Evolutionary conservation across 164 flowering plant genomes (phyloP).

Genomic region (Berberis thunbergii): DNA sequence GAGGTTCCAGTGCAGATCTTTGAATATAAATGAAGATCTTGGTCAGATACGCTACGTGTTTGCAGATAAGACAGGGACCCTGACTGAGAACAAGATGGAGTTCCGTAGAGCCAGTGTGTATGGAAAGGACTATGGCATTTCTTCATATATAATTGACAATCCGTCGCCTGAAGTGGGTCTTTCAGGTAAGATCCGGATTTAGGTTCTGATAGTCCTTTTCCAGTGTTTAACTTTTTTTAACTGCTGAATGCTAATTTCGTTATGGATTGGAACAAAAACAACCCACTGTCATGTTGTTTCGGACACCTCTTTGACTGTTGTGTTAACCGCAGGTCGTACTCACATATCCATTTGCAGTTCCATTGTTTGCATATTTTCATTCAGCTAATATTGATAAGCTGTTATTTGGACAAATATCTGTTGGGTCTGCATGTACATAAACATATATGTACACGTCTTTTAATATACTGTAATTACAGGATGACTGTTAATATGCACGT

Average conservation of each 20-base stretch:
- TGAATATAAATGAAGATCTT: slow-evolving; percentile 91
- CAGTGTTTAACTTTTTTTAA: background rate
- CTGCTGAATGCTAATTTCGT: background rate
- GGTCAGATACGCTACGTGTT: slow-evolving; percentile 87
- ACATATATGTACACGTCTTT: too few species aligned
- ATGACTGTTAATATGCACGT: too few species aligned
- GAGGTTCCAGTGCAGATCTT: slow-evolving; percentile 88
- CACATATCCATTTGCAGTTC: too few species aligned
- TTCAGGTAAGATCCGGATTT: slow-evolving; percentile 13
- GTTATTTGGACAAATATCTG: too few species aligned
- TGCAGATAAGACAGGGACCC: slow-evolving; percentile 88
- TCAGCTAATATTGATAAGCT: too few species aligned
- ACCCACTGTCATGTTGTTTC: too few species aligned
- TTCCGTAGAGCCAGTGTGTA: slow-evolving; percentile 60
- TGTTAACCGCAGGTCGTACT: too few species aligned
- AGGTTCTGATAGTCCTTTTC: background rate
- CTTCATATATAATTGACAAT: slow-evolving; percentile 16
- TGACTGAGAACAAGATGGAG: slow-evolving; percentile 94
- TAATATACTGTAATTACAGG: too few species aligned
- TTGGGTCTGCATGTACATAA: too few species aligned
- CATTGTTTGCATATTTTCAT: too few species aligned
- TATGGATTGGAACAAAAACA: too few species aligned
- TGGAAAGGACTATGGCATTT: slow-evolving; percentile 50
- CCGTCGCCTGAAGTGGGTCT: slow-evolving; percentile 23
- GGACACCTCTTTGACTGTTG: too few species aligned